phyloP scores from a whole-genome alignment of 768 basidiomycete species.

The Mycena amicta region DNA sequence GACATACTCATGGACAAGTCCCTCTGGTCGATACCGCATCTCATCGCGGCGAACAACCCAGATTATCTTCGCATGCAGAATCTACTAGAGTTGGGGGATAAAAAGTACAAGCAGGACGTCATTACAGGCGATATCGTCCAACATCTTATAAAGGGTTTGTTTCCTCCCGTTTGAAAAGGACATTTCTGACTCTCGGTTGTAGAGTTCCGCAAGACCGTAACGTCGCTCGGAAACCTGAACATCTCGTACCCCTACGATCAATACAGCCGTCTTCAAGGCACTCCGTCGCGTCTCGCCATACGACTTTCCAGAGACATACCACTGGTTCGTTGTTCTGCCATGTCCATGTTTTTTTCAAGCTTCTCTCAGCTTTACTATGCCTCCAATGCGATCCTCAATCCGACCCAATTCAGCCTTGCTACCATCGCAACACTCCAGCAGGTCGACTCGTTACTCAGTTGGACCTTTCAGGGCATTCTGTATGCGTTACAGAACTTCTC shows the following conservation, averaged over 20 bases:
- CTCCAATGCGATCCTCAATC: slow-evolving; percentile 9
- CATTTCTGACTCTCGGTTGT: not conserved
- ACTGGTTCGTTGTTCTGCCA: slow-evolving; percentile 4
- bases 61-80: slow-evolving; percentile 13
- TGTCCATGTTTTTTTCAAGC: not conserved
- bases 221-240: slow-evolving; percentile 11
- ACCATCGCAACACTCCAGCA: slow-evolving; percentile 14
- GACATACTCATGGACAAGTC: not conserved
- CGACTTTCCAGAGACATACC: slow-evolving; percentile 13
- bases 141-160: slow-evolving; percentile 6
- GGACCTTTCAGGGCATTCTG: slow-evolving; percentile 4
- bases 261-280: not conserved
- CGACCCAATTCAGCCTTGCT: slow-evolving; percentile 9
- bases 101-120: slow-evolving; percentile 18
- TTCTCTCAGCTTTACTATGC: slow-evolving; percentile 16
- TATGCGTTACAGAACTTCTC: not conserved
- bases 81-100: slow-evolving; percentile 12
- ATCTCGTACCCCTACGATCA: slow-evolving; percentile 6
- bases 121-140: slow-evolving; percentile 19
- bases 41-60: slow-evolving; percentile 11
- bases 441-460: slow-evolving; percentile 12
- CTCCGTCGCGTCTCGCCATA: not conserved
- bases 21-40: slow-evolving; percentile 5
- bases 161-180: not conserved
- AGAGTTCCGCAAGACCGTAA: slow-evolving; percentile 18